Base-by-base conservation (phyloP, 805 yeast species). In the Zygosaccharomyces bisporus region DNA sequence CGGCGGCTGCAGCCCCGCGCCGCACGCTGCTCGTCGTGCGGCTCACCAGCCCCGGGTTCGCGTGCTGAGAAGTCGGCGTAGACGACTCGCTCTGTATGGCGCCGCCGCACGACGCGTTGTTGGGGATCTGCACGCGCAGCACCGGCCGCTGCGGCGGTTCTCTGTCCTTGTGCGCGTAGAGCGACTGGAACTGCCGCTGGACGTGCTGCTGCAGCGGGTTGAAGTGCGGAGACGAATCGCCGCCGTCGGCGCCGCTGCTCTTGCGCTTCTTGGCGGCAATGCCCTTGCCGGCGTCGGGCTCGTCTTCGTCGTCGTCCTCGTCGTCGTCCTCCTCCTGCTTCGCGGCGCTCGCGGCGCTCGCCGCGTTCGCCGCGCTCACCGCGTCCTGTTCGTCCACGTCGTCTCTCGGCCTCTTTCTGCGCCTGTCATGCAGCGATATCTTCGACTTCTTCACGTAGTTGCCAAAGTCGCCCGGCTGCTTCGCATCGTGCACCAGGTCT, bases 401-500 rank as follows among this genome's bases (percentile, higher is more conserved):
- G 24, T 52, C 39, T 34, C 46, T 37, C 24, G 49, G 43, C 36
- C 45, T 42, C 25, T 39, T 20, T 34, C 40, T 21, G 29, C 39
- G 16, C 32, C 43, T 40, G 40, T 39, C 34, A 45, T 44, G 47
- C 30, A 56, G 38, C 35, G 45, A 46, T 13, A 57, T 53, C 7
- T 44, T 46, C 8, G 56, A 44, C 39, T 55, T 60, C 36, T 75
- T 68, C 49, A 66, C 67, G 60, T 79, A 79, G 48, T 75, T 75
- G 9, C 89, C 89, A 56, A 79, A 85, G 58, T 81, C 83, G 3
- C 70, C 72, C 0, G 90, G 90, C 16, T 73, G 70, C 58, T 83
- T 83, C 10, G 69, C 66, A 57, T 84, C 91, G 53, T 81, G 83
- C 1, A 66, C 44, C 34, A 57, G 56, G 2, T 47, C 49, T 3